Conservation (phyloP, 305 asterid genomes). For the Fraxinus floribunda region DNA sequence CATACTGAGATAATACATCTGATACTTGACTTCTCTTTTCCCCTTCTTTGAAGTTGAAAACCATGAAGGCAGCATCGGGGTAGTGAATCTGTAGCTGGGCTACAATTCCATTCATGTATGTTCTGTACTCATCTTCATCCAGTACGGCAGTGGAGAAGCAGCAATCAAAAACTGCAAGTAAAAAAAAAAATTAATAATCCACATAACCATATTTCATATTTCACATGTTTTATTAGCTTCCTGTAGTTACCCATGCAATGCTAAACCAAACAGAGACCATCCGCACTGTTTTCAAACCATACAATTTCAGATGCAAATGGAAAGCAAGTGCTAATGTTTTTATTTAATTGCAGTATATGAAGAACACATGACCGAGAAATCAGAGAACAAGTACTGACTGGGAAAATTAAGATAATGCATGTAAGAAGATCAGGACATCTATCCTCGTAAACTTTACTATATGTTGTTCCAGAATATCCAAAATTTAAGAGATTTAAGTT, state of each 20-base stretch:
- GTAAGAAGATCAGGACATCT: not conserved
- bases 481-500: not conserved
- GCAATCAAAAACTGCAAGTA: conserved; percentile 86
- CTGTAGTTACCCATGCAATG: not conserved
- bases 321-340: not conserved
- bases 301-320: not conserved
- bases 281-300: not conserved
- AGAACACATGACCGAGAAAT: not conserved
- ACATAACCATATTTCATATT: conserved; percentile 3
- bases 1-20: conserved; percentile 84
- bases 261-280: not conserved
- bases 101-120: conserved; percentile 85
- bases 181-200: conserved; percentile 18
- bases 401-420: not conserved
- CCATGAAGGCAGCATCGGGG: conserved; percentile 98
- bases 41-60: conserved; percentile 94
- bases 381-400: not conserved
- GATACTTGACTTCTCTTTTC: conserved; percentile 88
- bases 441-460: not conserved
- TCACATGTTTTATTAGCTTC: not conserved
- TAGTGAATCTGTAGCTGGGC: conserved; percentile 96
- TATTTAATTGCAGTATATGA: not conserved
- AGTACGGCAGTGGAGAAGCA: conserved; percentile 91
- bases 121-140: conserved; percentile 88
- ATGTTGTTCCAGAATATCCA: not conserved